Base-by-base conservation (phyloP, 2,329 filamentous ascomycete species). In the Aspergillus vadensis region DNA sequence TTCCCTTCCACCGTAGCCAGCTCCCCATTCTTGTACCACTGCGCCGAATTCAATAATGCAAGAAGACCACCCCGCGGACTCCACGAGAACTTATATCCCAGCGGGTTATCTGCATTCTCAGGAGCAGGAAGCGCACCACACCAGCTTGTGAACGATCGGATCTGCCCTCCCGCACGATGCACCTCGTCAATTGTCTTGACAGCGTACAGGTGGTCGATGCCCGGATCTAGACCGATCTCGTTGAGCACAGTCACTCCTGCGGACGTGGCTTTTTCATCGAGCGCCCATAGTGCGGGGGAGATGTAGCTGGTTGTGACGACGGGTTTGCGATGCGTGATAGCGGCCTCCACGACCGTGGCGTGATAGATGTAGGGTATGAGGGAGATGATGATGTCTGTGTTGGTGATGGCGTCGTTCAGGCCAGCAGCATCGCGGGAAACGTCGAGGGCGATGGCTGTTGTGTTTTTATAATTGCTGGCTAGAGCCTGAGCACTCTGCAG, bases 141-240 rank as follows among this genome's bases (percentile, higher is more conserved):
- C 30, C 47, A 59, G 51, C 57, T 59, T 17, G 41, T 55, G n/a
- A 55, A 59, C 3, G 57, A 32, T 15, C 12, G 15, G 0, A 59
- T 43, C 6, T 55, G 19, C 6, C 57, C 57, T 10, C 52, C 57
- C 12, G 32, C 44, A 2, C 25, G 15, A 30, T 59, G 57, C 15
- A 59, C 57, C 32, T 59, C 57, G 25, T 59, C 43, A 4, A 55
- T 59, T 3, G 57, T 59, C 43, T 59, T 59, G 4, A 59, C 32
- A 27, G 57, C 57, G 43, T 59, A 59, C 19, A 59, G 57, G 25
- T 55, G 57, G 36, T 59, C 57, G 41, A 59, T 55, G 3, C 57
- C 51, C 3, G 57, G 52, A 17, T 55, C 51, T 2, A 55, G 43
- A 3, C 57, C 52, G 23, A 59, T 55, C 23, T 59, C 57, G 30